Base-by-base conservation (phyloP, 2,329 filamentous ascomycete species). In the Pyricularia grisea region DNA sequence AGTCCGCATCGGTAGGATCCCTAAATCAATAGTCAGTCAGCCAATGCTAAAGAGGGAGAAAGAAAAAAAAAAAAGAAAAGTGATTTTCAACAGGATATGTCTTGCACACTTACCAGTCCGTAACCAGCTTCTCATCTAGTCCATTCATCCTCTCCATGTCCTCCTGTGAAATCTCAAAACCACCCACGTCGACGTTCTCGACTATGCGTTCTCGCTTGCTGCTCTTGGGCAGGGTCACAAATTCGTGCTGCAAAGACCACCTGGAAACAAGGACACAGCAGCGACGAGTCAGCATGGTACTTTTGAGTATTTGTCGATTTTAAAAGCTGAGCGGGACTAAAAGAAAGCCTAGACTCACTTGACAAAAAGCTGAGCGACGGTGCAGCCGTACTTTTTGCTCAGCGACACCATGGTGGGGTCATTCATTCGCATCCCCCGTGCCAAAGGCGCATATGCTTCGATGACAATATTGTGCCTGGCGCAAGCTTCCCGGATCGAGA, bases 361-460 rank as follows among this genome's bases (percentile, higher is more conserved):
- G 65, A 96, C 84, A 76, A 95, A 80, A 50, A 96, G 79, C 77
- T 95, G 92, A 3, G 88, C 91, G 1, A 89, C 85, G 0, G 88
- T 89, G 76, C 89, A 92, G 0, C 77, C 78, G 78, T 95, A 92
- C 76, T 91, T 90, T 74, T 85, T 83, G 3, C 90, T 83, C 30
- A 95, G 76, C 17, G 82, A 77, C 2, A 84, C 77, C 72, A 95
- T 85, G 1, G 81, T 85, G 0, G 87, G 86, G 73, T 95, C 86
- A 66, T 82, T 84, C 84, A 95, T 90, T 23, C 90, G 83, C 78
- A 90, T 81, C 0, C 87, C 91, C 67, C 90, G 84, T 3, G 88
- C 92, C 2, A 95, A 84, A 6, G 92, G 92, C 7, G 91, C 91
- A 72, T 95, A 96, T 0, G 92, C 92, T 78, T 95, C 88, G 1